Evolutionary conservation across 768 basidiomycete genomes (phyloP).

Genomic region (Kwoniella sp.): DNA sequence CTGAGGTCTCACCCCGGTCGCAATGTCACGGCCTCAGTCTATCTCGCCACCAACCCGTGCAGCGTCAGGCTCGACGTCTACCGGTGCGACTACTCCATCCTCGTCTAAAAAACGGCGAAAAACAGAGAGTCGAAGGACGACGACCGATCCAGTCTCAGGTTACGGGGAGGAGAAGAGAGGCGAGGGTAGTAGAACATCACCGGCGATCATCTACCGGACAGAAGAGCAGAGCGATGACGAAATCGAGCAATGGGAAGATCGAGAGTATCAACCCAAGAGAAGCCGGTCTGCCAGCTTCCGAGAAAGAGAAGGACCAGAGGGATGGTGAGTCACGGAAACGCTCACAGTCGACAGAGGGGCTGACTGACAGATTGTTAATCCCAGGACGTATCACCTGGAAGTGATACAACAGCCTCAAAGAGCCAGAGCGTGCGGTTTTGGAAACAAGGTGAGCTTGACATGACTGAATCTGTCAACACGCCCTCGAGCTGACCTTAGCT

Average conservation of each 20-base stretch:
- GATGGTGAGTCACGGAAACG: conserved; percentile 27
- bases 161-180: conserved; percentile 6
- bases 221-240: conserved; percentile 1
- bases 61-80: neutral
- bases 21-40: conserved; percentile 19
- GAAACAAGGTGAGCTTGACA: conserved; percentile 73
- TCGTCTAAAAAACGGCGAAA: conserved; percentile 3
- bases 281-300: neutral
- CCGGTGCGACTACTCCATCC: neutral
- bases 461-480: neutral
- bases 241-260: neutral
- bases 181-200: conserved; percentile 1
- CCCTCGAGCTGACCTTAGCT: conserved; percentile 1
- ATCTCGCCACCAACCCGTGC: conserved; percentile 8
- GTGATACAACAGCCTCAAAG: conserved; percentile 85
- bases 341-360: neutral
- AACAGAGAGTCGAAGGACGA: neutral
- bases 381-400: conserved; percentile 80
- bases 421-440: conserved; percentile 94
- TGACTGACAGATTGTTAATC: neutral
- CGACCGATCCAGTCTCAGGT: neutral
- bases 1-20: neutral
- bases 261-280: conserved; percentile 5
- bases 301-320: conserved; percentile 13
- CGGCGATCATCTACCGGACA: conserved; percentile 3